Evolutionary conservation across 352 stramenopile genomes (phyloP).

Genomic region (Phytophthora syringae): DNA sequence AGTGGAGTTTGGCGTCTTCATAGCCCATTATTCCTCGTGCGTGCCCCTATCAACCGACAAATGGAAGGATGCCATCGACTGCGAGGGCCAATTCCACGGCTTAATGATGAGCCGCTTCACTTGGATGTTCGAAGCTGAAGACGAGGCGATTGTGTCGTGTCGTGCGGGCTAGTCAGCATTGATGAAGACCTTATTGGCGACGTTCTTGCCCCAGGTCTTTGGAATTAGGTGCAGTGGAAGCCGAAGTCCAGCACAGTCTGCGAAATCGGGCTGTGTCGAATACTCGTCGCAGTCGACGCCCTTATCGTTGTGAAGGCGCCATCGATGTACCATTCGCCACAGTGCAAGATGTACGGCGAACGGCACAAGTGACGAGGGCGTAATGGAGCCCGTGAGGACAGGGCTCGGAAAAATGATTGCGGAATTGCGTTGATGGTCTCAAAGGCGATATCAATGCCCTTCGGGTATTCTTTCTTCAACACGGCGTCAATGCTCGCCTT

Average conservation of each 20-base stretch:
- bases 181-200: constrained; percentile 57
- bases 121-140: constrained; percentile 3
- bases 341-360: constrained; percentile 71
- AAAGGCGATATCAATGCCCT: constrained; percentile 31
- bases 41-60: constrained; percentile 57
- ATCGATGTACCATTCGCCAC: constrained; percentile 76
- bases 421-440: constrained; percentile 28
- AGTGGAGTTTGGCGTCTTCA: constrained; percentile 59
- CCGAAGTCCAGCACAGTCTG: constrained; percentile 54
- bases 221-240: constrained; percentile 50
- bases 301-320: constrained; percentile 79
- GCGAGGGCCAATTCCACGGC: constrained; percentile 69
- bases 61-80: constrained; percentile 59
- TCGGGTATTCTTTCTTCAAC: constrained; percentile 36
- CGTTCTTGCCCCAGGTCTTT: constrained; percentile 45
- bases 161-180: constrained; percentile 51
- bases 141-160: constrained; percentile 52
- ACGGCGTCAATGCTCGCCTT: constrained; percentile 30
- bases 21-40: constrained; percentile 66
- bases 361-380: constrained; percentile 69
- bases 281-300: constrained; percentile 66
- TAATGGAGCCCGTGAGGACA: constrained; percentile 69
- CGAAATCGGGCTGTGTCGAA: constrained; percentile 61
- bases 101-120: constrained; percentile 57
- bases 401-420: no score